A percentile compares a stretch with the other conserved stretches of the same genome.
These are phyloP conservation scores for Trametes cinnabarina DNA, from an alignment of 768 basidiomycete species.

Conservation along the genomic window DNA sequence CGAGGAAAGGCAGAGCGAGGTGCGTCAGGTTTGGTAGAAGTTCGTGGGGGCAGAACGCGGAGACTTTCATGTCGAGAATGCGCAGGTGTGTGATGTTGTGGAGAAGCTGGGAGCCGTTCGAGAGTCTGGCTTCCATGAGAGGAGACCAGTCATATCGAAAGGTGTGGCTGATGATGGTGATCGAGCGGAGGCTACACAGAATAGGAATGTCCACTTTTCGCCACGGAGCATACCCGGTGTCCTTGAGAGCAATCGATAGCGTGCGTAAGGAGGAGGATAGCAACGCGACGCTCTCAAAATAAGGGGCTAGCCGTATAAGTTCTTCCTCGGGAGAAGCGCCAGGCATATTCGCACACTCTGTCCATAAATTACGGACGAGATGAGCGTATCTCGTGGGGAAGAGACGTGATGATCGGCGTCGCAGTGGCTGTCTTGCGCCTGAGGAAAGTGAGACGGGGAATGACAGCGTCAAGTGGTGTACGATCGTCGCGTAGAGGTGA, in stretches of 20 bases:
- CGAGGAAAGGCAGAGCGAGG: conserved; percentile 25
- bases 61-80: conserved; percentile 22
- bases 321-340: conserved; percentile 17
- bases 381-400: conserved; percentile 5
- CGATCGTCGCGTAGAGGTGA: conserved; percentile 22
- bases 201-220: neutral
- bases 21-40: conserved; percentile 27
- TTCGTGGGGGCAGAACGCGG: conserved; percentile 22
- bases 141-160: conserved; percentile 24
- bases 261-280: conserved; percentile 20
- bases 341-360: conserved; percentile 20
- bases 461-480: conserved; percentile 12
- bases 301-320: conserved; percentile 20
- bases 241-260: conserved; percentile 5
- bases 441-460: conserved; percentile 8
- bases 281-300: conserved; percentile 24
- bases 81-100: conserved; percentile 27
- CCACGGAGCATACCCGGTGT: neutral
- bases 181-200: conserved; percentile 8
- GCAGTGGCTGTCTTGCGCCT: neutral
- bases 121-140: conserved; percentile 13
- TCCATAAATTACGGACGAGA: conserved; percentile 26
- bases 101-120: conserved; percentile 11
- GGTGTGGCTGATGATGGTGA: conserved; percentile 26
- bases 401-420: neutral